phyloP scores from a whole-genome alignment of 257 asterid genomes.

The Solanum paucissectum region DNA sequence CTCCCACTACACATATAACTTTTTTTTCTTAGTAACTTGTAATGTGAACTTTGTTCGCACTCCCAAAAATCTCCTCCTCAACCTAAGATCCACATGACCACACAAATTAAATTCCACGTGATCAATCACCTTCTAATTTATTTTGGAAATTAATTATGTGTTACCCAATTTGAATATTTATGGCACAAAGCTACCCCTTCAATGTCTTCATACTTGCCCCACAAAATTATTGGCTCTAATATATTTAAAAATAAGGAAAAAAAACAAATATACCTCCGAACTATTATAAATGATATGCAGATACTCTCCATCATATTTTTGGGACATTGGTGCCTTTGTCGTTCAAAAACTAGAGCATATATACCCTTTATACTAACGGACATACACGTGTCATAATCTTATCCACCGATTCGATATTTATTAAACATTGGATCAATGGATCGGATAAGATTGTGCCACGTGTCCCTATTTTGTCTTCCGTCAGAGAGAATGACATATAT shows the following conservation, averaged over 20 bases:
- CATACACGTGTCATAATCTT: too few relatives aligned
- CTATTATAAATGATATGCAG: too few relatives aligned
- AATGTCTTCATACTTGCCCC: neutral
- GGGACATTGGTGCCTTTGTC: fast-evolving
- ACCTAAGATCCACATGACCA: neutral
- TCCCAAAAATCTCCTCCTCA: neutral
- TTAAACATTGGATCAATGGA: too few relatives aligned
- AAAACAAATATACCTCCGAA: fast-evolving
- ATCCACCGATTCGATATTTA: too few relatives aligned
- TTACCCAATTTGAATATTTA: neutral
- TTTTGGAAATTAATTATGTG: neutral
- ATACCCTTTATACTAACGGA: too few relatives aligned
- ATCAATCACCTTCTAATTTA: neutral
- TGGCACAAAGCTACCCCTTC: neutral
- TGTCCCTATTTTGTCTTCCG: too few relatives aligned
- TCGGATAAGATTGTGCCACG: too few relatives aligned
- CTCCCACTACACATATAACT: neutral
- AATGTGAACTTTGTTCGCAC: neutral
- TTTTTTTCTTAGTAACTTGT: neutral
- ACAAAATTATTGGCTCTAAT: neutral
- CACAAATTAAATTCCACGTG: neutral
- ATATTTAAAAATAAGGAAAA: neutral
- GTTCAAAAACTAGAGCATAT: too few relatives aligned
- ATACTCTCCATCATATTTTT: fast-evolving
- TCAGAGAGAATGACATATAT: too few relatives aligned